Conservation (phyloP, 352 stramenopile species). For the Phytophthora cryptogea region DNA sequence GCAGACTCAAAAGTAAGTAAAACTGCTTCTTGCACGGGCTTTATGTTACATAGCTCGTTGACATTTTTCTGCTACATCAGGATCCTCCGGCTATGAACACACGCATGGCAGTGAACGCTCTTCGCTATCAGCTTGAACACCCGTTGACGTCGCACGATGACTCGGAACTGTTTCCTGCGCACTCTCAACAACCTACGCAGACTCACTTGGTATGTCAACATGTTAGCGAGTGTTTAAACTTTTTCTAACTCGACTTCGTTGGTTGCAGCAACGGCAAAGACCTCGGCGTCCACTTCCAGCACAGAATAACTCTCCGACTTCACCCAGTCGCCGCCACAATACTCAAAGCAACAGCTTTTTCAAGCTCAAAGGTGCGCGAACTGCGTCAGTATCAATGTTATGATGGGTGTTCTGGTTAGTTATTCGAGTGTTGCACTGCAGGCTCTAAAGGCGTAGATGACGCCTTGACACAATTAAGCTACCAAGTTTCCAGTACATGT, state of each 20-base stretch:
- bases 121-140: slow-evolving; percentile 79
- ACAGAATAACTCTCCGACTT: slow-evolving; percentile 27
- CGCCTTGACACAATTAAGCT: slow-evolving; percentile 60
- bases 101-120: slow-evolving; percentile 63
- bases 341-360: slow-evolving; percentile 10
- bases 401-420: not conserved
- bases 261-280: slow-evolving; percentile 49
- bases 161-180: slow-evolving; percentile 50
- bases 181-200: slow-evolving; percentile 55
- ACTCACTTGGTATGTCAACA: slow-evolving; percentile 44
- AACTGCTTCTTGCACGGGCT: not conserved
- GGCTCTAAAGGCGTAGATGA: slow-evolving; percentile 58
- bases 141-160: slow-evolving; percentile 82
- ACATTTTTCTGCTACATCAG: slow-evolving; percentile 5
- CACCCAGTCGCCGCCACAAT: slow-evolving; percentile 13
- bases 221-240: not conserved
- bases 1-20: slow-evolving; percentile 33
- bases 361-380: slow-evolving; percentile 31
- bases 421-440: slow-evolving; percentile 2
- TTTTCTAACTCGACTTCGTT: slow-evolving; percentile 2
- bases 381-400: not conserved
- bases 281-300: slow-evolving; percentile 40
- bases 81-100: slow-evolving; percentile 46
- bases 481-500: slow-evolving; percentile 48
- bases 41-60: too few species aligned